Base-by-base conservation (phyloP, 805 yeast species). In the Zygotorulaspora chibaensis region DNA sequence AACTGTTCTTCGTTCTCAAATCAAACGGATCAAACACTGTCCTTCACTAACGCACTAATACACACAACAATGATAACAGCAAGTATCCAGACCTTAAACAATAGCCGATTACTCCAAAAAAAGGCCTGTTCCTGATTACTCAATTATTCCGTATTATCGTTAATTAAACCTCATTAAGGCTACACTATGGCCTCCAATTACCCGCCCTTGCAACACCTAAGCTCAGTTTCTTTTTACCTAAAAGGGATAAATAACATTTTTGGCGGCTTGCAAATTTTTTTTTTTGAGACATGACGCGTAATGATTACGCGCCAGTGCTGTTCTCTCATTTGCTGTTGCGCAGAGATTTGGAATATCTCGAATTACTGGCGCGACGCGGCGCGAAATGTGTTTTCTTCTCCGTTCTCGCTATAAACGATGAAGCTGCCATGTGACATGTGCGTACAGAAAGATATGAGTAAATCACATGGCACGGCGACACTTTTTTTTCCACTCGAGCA, bases 171-270 rank as follows among this genome's bases (percentile, higher is more conserved):
- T 17, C 36, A 33, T 33, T 33, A 33, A 13, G 7, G 16, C 18
- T 33, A 17, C 20, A 13, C 12, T n/a, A 13, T 17, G 13, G 11
- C 7, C n/a, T 10, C 8, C 16, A 8, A 20, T 16, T 23, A 37
- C 16, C 31, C 26, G 30, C 26, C n/a, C 31, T 23, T n/a, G 40
- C 13, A 15, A 4, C 26, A 20, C 18, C 7, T 20, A 20, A 7
- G 33, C 33, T 29, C n/a, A 5, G 20, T 4, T 25, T 29, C 37
- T 35, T 30, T 38, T 47, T 43, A 13, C 47, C 47, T 38, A 27
- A 43, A 30, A 10, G 42, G 45, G 50, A 18, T 37, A 43, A 43
- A 43, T 29, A 35, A 37, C 17, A 43, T 16, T 29, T 33, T 15
- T 20, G 42, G 34, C 31, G 43, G 36, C 36, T n/a, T n/a, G 20